phyloP scores from a whole-genome alignment of 2,329 filamentous ascomycete genomes.

The Pseudogymnoascus sp. region DNA sequence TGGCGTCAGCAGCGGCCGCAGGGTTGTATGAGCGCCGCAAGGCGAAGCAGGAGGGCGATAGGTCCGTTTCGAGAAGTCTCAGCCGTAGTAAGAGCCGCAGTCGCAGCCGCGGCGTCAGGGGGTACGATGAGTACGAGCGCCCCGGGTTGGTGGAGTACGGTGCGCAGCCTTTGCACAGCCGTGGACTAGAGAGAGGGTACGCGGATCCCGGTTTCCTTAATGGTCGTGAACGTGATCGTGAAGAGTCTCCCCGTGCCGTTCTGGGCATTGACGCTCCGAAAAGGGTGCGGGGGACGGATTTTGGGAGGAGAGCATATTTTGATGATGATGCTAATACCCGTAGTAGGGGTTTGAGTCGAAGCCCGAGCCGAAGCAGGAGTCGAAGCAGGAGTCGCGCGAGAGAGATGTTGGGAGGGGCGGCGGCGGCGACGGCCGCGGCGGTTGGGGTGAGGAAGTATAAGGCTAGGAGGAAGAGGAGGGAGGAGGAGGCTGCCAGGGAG shows the following conservation, averaged over 20 bases:
- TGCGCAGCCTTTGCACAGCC: conserved; percentile 44
- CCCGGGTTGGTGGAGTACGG: conserved; percentile 57
- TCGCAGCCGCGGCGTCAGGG: conserved; percentile 43
- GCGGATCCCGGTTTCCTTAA: neutral
- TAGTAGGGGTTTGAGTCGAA: conserved; percentile 23
- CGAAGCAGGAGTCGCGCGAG: conserved; percentile 44
- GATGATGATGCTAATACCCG: conserved; percentile 21
- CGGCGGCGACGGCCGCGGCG: conserved; percentile 51
- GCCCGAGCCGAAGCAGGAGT: conserved; percentile 16
- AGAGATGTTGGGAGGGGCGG: conserved; percentile 46
- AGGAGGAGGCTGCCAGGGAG: conserved; percentile 24
- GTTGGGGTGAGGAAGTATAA: conserved; percentile 55
- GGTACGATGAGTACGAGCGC: conserved; percentile 30
- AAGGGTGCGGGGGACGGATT: conserved; percentile 29
- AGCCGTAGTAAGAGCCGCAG: conserved; percentile 29
- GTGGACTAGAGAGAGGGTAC: conserved; percentile 17
- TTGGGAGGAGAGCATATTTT: conserved; percentile 7
- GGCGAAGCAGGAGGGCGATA: conserved; percentile 46
- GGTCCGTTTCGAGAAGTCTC: conserved; percentile 27
- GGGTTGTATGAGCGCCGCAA: conserved; percentile 54
- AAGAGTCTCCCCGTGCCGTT: conserved; percentile 33
- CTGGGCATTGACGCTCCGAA: conserved; percentile 40
- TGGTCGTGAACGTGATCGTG: neutral
- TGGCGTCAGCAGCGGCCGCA: conserved; percentile 52
- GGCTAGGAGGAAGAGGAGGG: conserved; percentile 36